Percentiles rank a stretch among this genome's conserved stretches.
phyloP scores from a whole-genome alignment of 1,284 basidiomycete species.

The Sporisorium iseilematis-ciliati region DNA sequence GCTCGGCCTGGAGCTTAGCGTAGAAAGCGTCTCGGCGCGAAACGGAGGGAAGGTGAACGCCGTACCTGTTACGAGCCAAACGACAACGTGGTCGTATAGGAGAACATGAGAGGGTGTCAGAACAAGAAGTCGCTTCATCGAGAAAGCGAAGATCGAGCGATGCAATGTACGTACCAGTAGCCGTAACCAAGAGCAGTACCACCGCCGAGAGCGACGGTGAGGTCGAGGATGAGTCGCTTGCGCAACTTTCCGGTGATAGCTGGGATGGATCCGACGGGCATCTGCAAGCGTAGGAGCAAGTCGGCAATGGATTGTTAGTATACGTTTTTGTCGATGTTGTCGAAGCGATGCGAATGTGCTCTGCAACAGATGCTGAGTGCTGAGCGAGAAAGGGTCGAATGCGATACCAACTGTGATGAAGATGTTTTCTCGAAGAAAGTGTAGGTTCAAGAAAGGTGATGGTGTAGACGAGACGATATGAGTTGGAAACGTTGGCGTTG shows the following conservation, averaged over 20 bases:
- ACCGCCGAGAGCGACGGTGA: constrained; percentile 64
- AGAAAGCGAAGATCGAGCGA: neutral
- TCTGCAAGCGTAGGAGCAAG: constrained; percentile 14
- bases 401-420: constrained; percentile 31
- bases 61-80: constrained; percentile 57
- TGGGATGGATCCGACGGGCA: constrained; percentile 61
- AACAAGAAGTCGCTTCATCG: neutral
- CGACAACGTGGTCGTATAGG: no score
- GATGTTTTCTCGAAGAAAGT: constrained; percentile 2
- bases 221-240: constrained; percentile 67
- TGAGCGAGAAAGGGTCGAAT: neutral
- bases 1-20: constrained; percentile 63
- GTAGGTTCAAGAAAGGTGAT: constrained; percentile 23
- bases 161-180: constrained; percentile 57
- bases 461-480: constrained; percentile 13
- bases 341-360: neutral
- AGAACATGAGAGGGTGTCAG: neutral
- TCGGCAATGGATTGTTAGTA: constrained; percentile 7
- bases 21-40: constrained; percentile 63
- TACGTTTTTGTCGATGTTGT: neutral
- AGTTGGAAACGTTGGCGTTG: constrained; percentile 7
- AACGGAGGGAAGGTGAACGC: constrained; percentile 63
- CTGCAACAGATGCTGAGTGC: neutral
- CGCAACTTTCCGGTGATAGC: constrained; percentile 68
- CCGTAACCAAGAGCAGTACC: constrained; percentile 64